These are phyloP conservation scores for Sporothrix brasiliensis DNA, from an alignment of 2,329 filamentous ascomycete species.

Conservation along the genomic window DNA sequence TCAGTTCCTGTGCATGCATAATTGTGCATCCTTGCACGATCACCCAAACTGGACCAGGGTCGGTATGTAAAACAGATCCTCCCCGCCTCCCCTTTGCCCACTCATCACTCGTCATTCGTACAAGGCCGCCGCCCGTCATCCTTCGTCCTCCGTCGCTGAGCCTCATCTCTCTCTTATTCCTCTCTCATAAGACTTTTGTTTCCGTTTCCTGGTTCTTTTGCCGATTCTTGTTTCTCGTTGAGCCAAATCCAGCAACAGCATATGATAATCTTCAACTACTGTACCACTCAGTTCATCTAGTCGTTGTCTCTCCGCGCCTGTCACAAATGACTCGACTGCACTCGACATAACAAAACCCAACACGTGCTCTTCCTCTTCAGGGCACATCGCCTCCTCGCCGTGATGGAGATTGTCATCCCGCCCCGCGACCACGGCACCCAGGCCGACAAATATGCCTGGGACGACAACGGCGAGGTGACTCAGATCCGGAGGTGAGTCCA, in stretches of 20 bases:
- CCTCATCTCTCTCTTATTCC: constrained; percentile 4
- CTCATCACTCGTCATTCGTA: background rate
- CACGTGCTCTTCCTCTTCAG: background rate
- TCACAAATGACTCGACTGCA: background rate
- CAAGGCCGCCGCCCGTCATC: background rate
- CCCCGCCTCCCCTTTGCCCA: background rate
- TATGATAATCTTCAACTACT: background rate
- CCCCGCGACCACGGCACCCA: constrained; percentile 39
- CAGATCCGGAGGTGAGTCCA: constrained; percentile 35
- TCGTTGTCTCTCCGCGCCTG: background rate
- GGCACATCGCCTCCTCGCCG: background rate
- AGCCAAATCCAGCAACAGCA: background rate
- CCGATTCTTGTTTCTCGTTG: background rate
- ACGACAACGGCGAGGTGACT: constrained; percentile 40
- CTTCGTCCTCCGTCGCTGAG: background rate
- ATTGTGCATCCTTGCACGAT: background rate
- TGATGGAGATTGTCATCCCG: constrained; percentile 42
- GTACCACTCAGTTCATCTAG: background rate
- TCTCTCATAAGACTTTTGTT: constrained; percentile 20
- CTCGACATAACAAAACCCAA: background rate
- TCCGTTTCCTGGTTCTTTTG: background rate
- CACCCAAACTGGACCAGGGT: constrained; percentile 6
- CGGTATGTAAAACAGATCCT: constrained; percentile 20
- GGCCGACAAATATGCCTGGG: constrained; percentile 40
- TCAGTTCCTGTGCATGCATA: background rate